These are phyloP conservation scores for Didymellaceae sp. DNA, from an alignment of 2,329 filamentous ascomycete species.

Conservation along the genomic window DNA sequence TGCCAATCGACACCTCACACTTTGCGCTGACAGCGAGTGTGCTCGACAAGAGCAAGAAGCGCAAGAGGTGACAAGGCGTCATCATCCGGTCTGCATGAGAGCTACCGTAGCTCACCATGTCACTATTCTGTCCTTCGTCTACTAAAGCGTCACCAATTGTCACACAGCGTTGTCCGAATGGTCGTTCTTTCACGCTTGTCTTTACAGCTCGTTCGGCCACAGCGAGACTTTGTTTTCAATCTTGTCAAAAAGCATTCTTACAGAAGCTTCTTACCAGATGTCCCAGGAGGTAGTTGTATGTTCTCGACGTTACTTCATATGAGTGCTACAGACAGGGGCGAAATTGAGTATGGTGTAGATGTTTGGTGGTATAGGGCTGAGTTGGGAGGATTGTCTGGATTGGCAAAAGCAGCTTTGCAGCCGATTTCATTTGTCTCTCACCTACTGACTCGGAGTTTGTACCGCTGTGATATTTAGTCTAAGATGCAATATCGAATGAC, in stretches of 20 bases:
- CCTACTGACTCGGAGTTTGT: slow-evolving; percentile 28
- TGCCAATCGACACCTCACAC: slow-evolving; percentile 24
- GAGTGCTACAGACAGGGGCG: slow-evolving; percentile 8
- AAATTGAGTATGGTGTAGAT: slow-evolving; percentile 9
- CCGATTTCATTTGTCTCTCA: slow-evolving; percentile 25
- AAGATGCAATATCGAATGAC: slow-evolving; percentile 37
- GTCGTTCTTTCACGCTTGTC: slow-evolving; percentile 7
- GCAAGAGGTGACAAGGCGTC: slow-evolving; percentile 62
- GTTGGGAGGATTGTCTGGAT: slow-evolving; percentile 11
- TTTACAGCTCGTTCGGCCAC: slow-evolving; percentile 14
- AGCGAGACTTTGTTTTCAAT: slow-evolving; percentile 8
- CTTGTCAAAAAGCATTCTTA: slow-evolving; percentile 10
- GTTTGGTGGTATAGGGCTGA: slow-evolving; percentile 1
- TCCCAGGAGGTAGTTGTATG: slow-evolving; percentile 11
- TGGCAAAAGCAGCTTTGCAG: slow-evolving; percentile 11
- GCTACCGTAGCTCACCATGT: not conserved
- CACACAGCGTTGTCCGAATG: not conserved
- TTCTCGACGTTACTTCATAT: slow-evolving; percentile 9
- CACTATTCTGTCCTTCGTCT: not conserved
- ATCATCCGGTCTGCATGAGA: not conserved
- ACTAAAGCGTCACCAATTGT: not conserved
- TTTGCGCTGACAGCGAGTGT: slow-evolving; percentile 25
- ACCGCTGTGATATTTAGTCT: slow-evolving; percentile 39
- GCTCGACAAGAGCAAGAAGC: slow-evolving; percentile 70
- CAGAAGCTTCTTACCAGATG: slow-evolving; percentile 8